Base-by-base conservation (phyloP, 208 protist species). In the Blechomonas ayalai region DNA sequence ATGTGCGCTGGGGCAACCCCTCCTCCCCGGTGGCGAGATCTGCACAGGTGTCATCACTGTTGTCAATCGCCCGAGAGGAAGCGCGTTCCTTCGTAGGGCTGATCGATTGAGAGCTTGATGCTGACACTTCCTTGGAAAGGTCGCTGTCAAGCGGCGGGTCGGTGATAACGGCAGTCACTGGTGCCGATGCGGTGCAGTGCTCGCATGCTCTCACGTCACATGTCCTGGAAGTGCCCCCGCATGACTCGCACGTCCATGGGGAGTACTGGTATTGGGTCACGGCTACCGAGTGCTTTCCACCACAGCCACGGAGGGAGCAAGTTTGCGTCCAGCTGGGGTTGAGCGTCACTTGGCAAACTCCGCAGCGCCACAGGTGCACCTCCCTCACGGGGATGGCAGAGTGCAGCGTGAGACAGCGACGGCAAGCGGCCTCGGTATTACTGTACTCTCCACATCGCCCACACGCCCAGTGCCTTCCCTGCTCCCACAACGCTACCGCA, bases 281-380 rank as follows among this genome's bases (percentile, higher is more conserved):
- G 28, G 47, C 41, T 3, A 36, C 42, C 6, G 50, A 28, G 28
- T 63, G 52, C 25, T 27, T 24, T 15, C 39, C 66, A 9, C 67
- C 64, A 26, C 78, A 87, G 32, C 69, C 78, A 4, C 34, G 28
- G 4, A 45, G 64, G 13, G 24, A 31, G 49, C 78, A 87, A 15
- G 3, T 1, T 16, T 4, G 18, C 32, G 52, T 19, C 73, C 78
- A 87, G 40, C 69, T 62, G 8, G 37, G 53, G 40, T 74, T 71
- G 16, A 52, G 22, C 1, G 35, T 27, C 6, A 2, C 20, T 0
- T 34, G 10, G 32, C 78, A 86, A 0, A 20, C 29, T n/a, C 34
- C 49, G 36, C 78, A 86, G 15, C 43, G 39, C 78, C 78, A 86
- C n/a, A 66, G 63, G n/a, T 32, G 36, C 0, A 76, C 61, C 27